Base-by-base conservation (phyloP, 2,329 filamentous ascomycete species). In the Leptographium wingfieldii region DNA sequence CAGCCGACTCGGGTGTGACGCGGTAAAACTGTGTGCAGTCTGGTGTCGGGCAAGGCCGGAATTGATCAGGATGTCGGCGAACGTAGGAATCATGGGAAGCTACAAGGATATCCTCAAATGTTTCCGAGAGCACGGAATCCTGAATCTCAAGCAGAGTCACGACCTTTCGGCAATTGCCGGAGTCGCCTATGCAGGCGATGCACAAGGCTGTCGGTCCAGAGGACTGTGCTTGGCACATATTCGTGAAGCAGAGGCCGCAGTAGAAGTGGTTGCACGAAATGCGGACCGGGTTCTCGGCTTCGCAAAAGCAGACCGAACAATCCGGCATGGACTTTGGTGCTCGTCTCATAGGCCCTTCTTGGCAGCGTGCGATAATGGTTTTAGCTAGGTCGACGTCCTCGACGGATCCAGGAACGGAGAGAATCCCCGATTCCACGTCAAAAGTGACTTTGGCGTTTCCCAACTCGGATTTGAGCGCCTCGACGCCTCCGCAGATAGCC, bases 1-100 rank as follows among this genome's bases (percentile, higher is more conserved):
- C 49, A 16, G 10, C 25, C 2, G 3, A 22, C 6, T 54, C 49
- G 22, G 57, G 58, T 25, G 61, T 61, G 43, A 61, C 57, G 9
- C 75, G 72, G 63, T 79, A 79, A 11, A 77, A 64, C 19, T 70
- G 69, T 11, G 63, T 67, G 60, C 76, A 80, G 62, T 76, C 74
- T 0, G 74, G 69, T 0, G 73, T 75, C 2, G 74, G 73, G 58
- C 77, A 79, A 62, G 71, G 72, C 4, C 67, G 69, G 12, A 78
- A 66, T 0, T 62, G 48, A 11, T 67, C 48, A 1, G 71, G 70
- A 35, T 69, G 67, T 5, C 62, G 68, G 5, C 67, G 68, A 43
- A 76, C 62, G 60, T 76, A 69, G 0, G 68, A 65, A 3, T 63
- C 60, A 58, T 76, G 73, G 0, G 73, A 73, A 1, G 65, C 63